Conservation (phyloP, 106 monocot genomes). For the Acanthochlamys bracteata region DNA sequence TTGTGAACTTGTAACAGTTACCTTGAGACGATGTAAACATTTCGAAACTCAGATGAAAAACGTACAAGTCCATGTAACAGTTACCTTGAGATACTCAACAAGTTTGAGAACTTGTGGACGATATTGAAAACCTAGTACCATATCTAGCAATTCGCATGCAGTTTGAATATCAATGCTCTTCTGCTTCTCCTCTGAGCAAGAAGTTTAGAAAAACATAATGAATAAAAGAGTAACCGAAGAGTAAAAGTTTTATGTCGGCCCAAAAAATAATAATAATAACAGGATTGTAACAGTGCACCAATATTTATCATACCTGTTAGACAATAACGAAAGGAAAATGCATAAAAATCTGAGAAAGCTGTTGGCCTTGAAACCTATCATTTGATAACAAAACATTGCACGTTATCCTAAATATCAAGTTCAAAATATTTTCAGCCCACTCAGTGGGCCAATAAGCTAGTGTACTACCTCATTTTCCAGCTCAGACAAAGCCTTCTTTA, state of each 20-base stretch:
- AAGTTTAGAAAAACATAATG: conserved; percentile 1
- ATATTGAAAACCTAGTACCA: conserved; percentile 64
- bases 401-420: background rate
- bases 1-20: too few species aligned
- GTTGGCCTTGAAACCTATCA: conserved; percentile 60
- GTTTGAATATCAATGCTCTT: conserved; percentile 81
- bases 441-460: background rate
- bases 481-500: conserved; percentile 8
- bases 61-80: too few species aligned
- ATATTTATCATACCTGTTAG: conserved; percentile 57
- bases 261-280: too few species aligned
- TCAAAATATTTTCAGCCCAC: background rate
- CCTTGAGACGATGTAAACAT: too few species aligned
- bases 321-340: conserved; percentile 80
- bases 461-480: conserved; percentile 8
- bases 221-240: background rate
- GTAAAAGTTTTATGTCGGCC: too few species aligned
- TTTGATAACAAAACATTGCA: background rate
- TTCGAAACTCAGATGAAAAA: too few species aligned
- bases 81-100: conserved; percentile 72
- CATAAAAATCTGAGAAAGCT: conserved; percentile 74
- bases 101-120: conserved; percentile 57
- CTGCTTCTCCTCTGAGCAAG: conserved; percentile 81
- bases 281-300: too few species aligned
- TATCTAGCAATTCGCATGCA: conserved; percentile 62